phyloP scores from a whole-genome alignment of 257 asterid genomes.

The Craterostigma plantagineum region DNA sequence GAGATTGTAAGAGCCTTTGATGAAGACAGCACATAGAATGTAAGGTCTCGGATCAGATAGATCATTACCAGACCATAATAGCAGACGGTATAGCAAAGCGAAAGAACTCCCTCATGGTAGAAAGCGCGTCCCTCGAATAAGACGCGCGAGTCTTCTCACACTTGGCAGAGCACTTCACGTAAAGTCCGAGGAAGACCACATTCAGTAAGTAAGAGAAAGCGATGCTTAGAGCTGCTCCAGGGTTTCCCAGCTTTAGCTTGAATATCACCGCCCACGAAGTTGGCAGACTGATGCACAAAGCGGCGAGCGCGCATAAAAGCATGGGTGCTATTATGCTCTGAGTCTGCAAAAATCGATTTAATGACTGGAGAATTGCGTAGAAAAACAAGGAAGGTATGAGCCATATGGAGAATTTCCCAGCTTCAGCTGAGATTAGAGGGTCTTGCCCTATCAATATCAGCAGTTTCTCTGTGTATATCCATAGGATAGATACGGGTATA shows the following conservation, averaged over 20 bases:
- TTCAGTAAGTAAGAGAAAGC: constrained; percentile 61
- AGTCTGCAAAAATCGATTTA: constrained; percentile 49
- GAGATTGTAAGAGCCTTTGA: no score
- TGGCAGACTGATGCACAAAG: constrained; percentile 42
- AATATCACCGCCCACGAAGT: constrained; percentile 51
- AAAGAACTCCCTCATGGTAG: constrained; percentile 34
- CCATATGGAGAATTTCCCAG: constrained; percentile 45
- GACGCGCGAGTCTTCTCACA: constrained; percentile 25
- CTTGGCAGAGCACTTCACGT: constrained; percentile 35
- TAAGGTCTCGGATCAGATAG: no score
- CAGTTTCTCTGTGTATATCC: constrained; percentile 41
- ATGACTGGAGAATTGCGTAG: constrained; percentile 56
- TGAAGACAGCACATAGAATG: no score
- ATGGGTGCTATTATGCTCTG: constrained; percentile 68
- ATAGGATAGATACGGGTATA: constrained; percentile 36
- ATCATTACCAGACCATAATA: constrained; percentile 68
- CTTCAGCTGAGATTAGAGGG: constrained; percentile 42
- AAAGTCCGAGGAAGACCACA: constrained; percentile 32
- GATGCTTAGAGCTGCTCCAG: constrained; percentile 60
- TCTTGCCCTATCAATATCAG: constrained; percentile 44
- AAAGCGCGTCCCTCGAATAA: constrained; percentile 24
- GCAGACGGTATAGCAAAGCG: constrained; percentile 61
- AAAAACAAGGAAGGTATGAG: constrained; percentile 61
- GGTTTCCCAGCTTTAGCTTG: constrained; percentile 33
- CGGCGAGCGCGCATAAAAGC: constrained; percentile 39